Base-by-base conservation (phyloP, 1,139 yeast genomes). In the Entelexis paramagnoliae region DNA sequence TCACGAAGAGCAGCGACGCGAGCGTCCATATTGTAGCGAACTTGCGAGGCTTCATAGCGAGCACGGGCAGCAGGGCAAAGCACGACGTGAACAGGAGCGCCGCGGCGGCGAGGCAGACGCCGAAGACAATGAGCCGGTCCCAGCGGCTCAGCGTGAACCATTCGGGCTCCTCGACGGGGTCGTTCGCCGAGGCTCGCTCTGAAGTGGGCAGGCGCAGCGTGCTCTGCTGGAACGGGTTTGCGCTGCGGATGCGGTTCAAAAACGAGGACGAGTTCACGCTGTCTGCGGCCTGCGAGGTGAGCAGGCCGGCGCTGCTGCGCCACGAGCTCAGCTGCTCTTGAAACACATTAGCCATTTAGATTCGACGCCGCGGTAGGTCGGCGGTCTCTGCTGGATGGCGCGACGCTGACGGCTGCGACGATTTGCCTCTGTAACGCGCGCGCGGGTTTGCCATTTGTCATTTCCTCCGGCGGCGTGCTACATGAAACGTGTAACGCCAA, bases 1-100 rank as follows among this genome's bases (percentile, higher is more conserved):
- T 68, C 40, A 91, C 86, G 68, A 91, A 91, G 44, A 91, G 70
- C 17, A 91, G 64, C 1, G 95, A 84, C 0, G 97, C 98, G 67
- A 91, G 73, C 1, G 96, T 80, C 98, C 98, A 91, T 60, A 71
- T 58, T 14, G 70, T 62, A 22, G 93, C 97, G 64, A 91, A 91
- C 66, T 91, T 91, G 52, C 95, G 74, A 16, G 98, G 98, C 62
- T 86, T 81, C 51, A 89, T 70, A 4, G 96, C 93, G 58, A 91
- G 72, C 16, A 91, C 89, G 0, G 98, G 97, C 66, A 91, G 81
- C 62, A 89, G 69, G 54, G 87, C 80, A 62, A 91, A 78, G 59
- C 96, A 85, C 41, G 89, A 70, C 8, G 81, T 77, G 68, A 91
- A 91, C 63, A 96, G 88, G 4, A 84, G 79, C 17, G 76, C 69